Evolutionary conservation across 228 moss, liverwort and hornwort genomes (phyloP), one percentile per base, ranked within the genome.

Genomic region (Sphagnum magellanicum): DNA sequence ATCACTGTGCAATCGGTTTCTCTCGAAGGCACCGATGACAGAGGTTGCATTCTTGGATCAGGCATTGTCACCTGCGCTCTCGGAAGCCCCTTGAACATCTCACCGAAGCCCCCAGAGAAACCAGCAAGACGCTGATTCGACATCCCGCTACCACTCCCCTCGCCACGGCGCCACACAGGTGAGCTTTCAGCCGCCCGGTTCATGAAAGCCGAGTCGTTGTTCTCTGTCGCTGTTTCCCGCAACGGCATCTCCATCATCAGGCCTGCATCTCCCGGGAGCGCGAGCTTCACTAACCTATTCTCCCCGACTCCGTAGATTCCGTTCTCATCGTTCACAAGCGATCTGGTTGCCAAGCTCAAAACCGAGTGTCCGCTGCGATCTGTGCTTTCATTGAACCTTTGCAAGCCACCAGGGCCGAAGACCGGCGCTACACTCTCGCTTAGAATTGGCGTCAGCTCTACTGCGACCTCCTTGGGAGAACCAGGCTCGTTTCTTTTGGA

Each of bases 121-220:
- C 46, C 70, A 47, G 60, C 57, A 6, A 58, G 6, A 59, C 71
- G 76, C 8, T 72, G 74, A 13, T 64, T 64, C 49, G 60, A 61
- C 48, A 79, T 64, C 6, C 74, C 71, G 48, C 50, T 74, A 15
- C 49, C 4, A 52, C 71, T 72, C 6, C 67, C 68, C 11, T 67
- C 69, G 6, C 62, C 58, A 62, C 15, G 50, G 4, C 63, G 59
- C 32, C 32, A 32, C 9, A 53, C 68, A 4, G 79, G 77, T 9
- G 16, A 50, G 9, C 59, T 73, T 11, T 78, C 78, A 14, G 93
- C 90, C 8, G 90, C 88, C 1, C 90, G 79, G 58, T 81, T 83
- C 84, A 90, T 83, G 68, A 87, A 90, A 50, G 84, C 81, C 64
- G 76, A 51, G 47, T 87, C 93, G 63, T 76, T 80, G 16, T 66